Percentiles rank a stretch among this genome's conserved stretches.
Evolutionary conservation across 495 filamentous ascomycete species (phyloP).

Genomic region (Poronia punctata): DNA sequence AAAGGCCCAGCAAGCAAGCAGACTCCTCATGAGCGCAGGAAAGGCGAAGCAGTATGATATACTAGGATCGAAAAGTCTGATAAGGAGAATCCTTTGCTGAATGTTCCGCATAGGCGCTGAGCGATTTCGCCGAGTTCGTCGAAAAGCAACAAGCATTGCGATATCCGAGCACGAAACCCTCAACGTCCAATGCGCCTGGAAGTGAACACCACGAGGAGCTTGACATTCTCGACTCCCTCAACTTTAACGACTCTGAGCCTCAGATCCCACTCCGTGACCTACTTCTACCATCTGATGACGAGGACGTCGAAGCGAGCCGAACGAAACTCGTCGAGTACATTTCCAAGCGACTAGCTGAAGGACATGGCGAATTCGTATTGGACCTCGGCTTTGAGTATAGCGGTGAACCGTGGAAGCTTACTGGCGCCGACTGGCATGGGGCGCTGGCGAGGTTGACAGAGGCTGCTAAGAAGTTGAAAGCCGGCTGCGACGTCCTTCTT

Average conservation of each 20-base stretch:
- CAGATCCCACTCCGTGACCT: conserved; percentile 67
- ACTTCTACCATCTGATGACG: conserved; percentile 51
- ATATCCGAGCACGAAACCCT: conserved; percentile 35
- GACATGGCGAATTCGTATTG: conserved; percentile 84
- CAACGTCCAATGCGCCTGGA: conserved; percentile 26
- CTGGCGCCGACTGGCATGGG: conserved; percentile 68
- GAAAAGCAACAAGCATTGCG: conserved; percentile 79
- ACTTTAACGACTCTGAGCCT: conserved; percentile 68
- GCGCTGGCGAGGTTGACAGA: conserved; percentile 61
- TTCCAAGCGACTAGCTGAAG: conserved; percentile 66
- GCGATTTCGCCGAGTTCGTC: conserved; percentile 96
- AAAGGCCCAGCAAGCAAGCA: conserved; percentile 52
- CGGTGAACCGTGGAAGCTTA: conserved; percentile 83
- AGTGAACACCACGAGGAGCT: conserved; percentile 73
- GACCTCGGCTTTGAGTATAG: conserved; percentile 90
- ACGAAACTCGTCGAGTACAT: conserved; percentile 58
- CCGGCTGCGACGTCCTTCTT: conserved; percentile 71
- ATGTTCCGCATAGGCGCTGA: conserved; percentile 58
- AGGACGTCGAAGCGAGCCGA: conserved; percentile 43
- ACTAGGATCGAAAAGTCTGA: conserved; percentile 4
- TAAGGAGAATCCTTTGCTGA: not conserved
- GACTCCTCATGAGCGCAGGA: conserved; percentile 66
- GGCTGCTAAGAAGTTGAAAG: conserved; percentile 57
- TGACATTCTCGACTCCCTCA: conserved; percentile 81
- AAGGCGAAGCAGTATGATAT: conserved; percentile 79